Percentiles rank a stretch among this genome's conserved stretches.
Conservation (phyloP, 2,329 filamentous ascomycete genomes). For the Fusarium abutilonis region DNA sequence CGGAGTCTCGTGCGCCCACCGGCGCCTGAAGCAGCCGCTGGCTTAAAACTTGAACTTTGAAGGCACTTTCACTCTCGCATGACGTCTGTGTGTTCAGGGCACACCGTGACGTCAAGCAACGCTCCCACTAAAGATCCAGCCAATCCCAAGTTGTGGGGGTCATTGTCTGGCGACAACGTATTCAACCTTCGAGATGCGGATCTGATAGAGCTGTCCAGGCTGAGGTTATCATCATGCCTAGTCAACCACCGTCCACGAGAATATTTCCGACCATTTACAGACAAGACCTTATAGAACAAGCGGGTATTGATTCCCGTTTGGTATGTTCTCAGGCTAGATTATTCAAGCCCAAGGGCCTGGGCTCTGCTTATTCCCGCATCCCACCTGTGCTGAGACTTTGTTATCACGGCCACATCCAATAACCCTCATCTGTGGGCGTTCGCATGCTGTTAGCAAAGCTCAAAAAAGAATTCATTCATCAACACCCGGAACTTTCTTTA, state of each 20-base stretch:
- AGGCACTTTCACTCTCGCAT: constrained; percentile 27
- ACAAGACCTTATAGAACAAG: neutral
- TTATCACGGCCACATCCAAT: too few relatives aligned
- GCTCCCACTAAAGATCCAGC: constrained; percentile 30
- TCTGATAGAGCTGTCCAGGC: neutral
- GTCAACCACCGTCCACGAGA: too few relatives aligned
- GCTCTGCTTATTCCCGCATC: constrained; percentile 1
- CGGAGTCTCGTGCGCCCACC: constrained; percentile 27
- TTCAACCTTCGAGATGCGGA: constrained; percentile 22
- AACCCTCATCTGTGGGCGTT: too few relatives aligned
- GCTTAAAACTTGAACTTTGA: constrained; percentile 18
- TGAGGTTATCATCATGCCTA: too few relatives aligned
- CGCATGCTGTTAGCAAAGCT: too few relatives aligned
- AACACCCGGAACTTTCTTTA: too few relatives aligned
- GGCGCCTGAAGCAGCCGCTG: constrained; percentile 38
- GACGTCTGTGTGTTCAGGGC: constrained; percentile 39
- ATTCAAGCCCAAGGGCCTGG: neutral
- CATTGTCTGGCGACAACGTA: constrained; percentile 42
- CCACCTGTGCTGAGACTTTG: neutral
- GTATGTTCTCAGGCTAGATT: too few relatives aligned
- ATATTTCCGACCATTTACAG: too few relatives aligned
- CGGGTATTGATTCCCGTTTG: constrained; percentile 10
- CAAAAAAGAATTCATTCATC: too few relatives aligned
- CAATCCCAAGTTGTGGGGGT: constrained; percentile 45
- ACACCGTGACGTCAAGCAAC: constrained; percentile 45